Conservation (phyloP, 2,329 filamentous ascomycete genomes). For the Paramyrothecium sp. region DNA sequence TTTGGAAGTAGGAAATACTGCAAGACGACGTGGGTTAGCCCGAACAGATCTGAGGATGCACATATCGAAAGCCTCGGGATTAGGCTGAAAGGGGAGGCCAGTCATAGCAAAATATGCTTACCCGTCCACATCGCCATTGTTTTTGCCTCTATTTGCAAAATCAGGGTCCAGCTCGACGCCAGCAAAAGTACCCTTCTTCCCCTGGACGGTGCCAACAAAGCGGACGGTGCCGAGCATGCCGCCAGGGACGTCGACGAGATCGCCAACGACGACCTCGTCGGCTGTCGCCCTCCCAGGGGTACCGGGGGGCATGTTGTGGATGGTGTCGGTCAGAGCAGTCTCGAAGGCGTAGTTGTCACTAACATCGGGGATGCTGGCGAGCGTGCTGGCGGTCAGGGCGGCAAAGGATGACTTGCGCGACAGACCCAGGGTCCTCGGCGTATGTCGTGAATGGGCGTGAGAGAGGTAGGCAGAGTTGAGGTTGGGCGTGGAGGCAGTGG, state of each 20-base stretch:
- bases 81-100: not conserved
- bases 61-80: not conserved
- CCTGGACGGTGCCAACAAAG: constrained; percentile 82
- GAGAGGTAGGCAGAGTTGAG: constrained; percentile 50
- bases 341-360: constrained; percentile 61
- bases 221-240: constrained; percentile 88
- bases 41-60: not conserved
- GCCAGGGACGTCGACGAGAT: constrained; percentile 86
- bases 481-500: constrained; percentile 58
- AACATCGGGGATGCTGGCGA: constrained; percentile 66
- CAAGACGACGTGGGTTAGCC: not conserved
- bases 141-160: constrained; percentile 84
- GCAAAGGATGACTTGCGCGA: constrained; percentile 71
- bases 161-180: constrained; percentile 85
- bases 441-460: constrained; percentile 40
- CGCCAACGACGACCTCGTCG: constrained; percentile 68
- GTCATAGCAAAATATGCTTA: constrained; percentile 39
- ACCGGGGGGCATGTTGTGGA: constrained; percentile 47
- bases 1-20: constrained; percentile 77
- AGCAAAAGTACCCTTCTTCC: constrained; percentile 88
- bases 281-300: constrained; percentile 52
- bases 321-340: constrained; percentile 41
- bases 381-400: constrained; percentile 62
- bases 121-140: constrained; percentile 95
- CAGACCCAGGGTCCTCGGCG: constrained; percentile 39